Conservation (phyloP, 78 protist genomes). For the Cyanophora paradoxa region DNA sequence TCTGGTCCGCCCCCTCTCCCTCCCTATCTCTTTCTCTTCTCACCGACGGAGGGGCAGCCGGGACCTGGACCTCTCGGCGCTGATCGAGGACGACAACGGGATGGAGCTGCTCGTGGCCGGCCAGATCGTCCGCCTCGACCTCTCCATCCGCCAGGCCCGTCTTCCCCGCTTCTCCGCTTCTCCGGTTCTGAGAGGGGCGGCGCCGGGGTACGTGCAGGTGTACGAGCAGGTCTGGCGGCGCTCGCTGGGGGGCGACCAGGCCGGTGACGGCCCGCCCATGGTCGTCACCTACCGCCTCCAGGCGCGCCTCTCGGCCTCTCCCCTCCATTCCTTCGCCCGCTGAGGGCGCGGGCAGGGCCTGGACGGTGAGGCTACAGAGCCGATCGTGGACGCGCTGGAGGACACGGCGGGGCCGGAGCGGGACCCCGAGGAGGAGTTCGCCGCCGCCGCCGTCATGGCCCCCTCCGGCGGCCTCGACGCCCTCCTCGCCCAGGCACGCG, state of each 20-base stretch:
- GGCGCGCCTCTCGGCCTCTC: no score
- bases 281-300: conserved; percentile 71
- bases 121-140: conserved; percentile 74
- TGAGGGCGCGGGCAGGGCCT: conserved; percentile 14
- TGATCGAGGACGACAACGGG: conserved; percentile 67
- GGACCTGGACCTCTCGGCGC: conserved; percentile 31
- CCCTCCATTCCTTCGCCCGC: no score
- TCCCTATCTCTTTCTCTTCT: not conserved
- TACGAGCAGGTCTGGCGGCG: not conserved
- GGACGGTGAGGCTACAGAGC: conserved; percentile 42
- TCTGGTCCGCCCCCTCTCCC: conserved; percentile 31
- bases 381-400: conserved; percentile 11
- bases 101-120: conserved; percentile 83
- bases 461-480: conserved; percentile 12
- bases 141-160: conserved; percentile 46
- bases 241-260: not conserved
- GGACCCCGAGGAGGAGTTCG: conserved; percentile 67
- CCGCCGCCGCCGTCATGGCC: conserved; percentile 42
- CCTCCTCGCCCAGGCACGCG: no score
- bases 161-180: not conserved
- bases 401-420: no score
- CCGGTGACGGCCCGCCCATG: conserved; percentile 55
- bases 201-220: not conserved
- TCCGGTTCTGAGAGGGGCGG: not conserved
- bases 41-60: no score